Conservation (phyloP, 495 filamentous ascomycete genomes). For the Lepidopterella palustris region DNA sequence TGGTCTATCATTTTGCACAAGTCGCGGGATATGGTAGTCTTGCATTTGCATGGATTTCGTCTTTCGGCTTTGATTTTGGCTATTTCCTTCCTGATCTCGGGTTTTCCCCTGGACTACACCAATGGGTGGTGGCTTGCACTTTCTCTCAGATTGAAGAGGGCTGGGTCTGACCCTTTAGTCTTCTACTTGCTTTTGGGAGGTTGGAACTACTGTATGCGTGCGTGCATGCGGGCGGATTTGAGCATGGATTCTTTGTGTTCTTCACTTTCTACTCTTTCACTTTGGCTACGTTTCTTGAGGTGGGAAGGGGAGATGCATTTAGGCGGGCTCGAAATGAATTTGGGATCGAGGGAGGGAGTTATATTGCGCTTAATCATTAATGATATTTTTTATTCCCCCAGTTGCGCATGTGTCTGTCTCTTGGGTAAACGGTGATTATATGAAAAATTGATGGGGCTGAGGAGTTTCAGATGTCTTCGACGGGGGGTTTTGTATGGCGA, state of each 20-base stretch:
- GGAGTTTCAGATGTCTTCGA: too few relatives aligned
- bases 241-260: background rate
- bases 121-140: background rate
- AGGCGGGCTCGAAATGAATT: background rate
- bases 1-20: too few relatives aligned
- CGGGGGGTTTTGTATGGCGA: too few relatives aligned
- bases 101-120: background rate
- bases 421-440: too few relatives aligned
- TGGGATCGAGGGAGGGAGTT: background rate
- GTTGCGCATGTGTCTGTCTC: too few relatives aligned
- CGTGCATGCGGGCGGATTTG: slow-evolving; percentile 1
- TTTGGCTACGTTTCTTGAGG: background rate
- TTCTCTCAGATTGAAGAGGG: background rate
- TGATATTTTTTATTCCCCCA: background rate
- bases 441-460: too few relatives aligned
- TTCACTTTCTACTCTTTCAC: background rate
- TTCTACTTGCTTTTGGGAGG: too few relatives aligned
- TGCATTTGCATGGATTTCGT: slow-evolving; percentile 2
- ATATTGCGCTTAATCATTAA: background rate
- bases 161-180: too few relatives aligned
- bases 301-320: background rate
- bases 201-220: too few relatives aligned
- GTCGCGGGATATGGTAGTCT: too few relatives aligned
- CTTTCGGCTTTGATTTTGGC: background rate
- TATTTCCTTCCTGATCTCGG: background rate